phyloP scores from a whole-genome alignment of 139 green algal species.

The Spirogloea muscicola region DNA sequence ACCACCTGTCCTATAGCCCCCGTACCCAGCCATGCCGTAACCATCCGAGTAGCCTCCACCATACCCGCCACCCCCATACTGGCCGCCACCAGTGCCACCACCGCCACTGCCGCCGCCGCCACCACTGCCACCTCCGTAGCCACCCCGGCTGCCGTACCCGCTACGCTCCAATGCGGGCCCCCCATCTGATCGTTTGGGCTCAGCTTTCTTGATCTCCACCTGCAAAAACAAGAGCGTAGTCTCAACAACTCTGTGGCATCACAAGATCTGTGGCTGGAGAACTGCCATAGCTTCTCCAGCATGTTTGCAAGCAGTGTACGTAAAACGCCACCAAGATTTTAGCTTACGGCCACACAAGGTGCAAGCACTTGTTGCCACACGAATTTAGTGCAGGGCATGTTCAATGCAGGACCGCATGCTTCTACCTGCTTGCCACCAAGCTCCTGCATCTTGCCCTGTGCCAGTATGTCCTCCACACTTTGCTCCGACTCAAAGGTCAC shows the following conservation, averaged over 20 bases:
- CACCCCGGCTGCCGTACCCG: constrained; percentile 2
- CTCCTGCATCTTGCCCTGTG: constrained; percentile 75
- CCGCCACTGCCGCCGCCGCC: constrained; percentile 19
- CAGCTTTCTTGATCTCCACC: constrained; percentile 47
- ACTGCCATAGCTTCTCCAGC: neutral
- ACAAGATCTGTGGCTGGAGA: too few species aligned
- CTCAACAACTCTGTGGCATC: neutral
- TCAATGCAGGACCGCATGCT: neutral
- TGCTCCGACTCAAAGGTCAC: constrained; percentile 87
- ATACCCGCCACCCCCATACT: constrained; percentile 34
- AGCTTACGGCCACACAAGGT: neutral
- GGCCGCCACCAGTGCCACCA: constrained; percentile 15
- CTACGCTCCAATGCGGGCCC: neutral
- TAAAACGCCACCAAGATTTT: too few species aligned
- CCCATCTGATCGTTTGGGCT: constrained; percentile 32
- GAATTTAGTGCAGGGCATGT: neutral
- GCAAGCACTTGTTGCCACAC: neutral
- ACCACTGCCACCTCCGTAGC: constrained; percentile 1
- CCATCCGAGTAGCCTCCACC: constrained; percentile 16
- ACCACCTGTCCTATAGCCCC: neutral
- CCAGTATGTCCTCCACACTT: constrained; percentile 78
- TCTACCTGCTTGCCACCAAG: constrained; percentile 79
- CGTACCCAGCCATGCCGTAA: constrained; percentile 26
- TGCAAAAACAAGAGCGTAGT: neutral
- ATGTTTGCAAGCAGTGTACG: neutral